Conservation (phyloP, 192 early-diverging fungal genomes). For the Coemansia guatemalensis region DNA sequence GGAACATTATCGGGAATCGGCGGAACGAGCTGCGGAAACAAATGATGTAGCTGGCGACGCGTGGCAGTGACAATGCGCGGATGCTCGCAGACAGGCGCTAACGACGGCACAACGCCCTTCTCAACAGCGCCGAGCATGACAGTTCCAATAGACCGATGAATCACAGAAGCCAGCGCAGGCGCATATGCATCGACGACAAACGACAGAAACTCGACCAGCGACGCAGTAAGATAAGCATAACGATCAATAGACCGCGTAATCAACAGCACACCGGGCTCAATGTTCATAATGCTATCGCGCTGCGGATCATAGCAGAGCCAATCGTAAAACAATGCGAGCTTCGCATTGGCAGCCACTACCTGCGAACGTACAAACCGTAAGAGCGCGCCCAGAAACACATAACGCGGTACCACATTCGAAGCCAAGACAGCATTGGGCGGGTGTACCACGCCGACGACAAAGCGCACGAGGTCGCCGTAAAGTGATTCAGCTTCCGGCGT, state of each 20-base stretch:
- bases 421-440: constrained; percentile 70
- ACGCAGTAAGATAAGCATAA: constrained; percentile 65
- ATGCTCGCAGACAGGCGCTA: constrained; percentile 51
- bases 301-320: constrained; percentile 73
- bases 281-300: constrained; percentile 69
- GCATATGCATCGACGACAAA: constrained; percentile 61
- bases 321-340: constrained; percentile 75
- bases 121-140: constrained; percentile 62
- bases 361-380: constrained; percentile 60
- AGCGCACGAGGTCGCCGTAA: constrained; percentile 69
- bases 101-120: constrained; percentile 60
- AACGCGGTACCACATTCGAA: constrained; percentile 70
- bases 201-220: constrained; percentile 68
- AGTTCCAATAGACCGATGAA: constrained; percentile 52
- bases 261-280: constrained; percentile 74
- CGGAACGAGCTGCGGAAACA: constrained; percentile 42
- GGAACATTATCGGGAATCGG: constrained; percentile 2
- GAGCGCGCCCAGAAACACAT: constrained; percentile 63
- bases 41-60: constrained; percentile 31
- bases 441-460: constrained; percentile 69
- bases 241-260: constrained; percentile 66
- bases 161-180: constrained; percentile 51
- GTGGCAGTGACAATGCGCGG: constrained; percentile 18
- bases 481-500: constrained; percentile 63
- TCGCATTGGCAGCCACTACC: constrained; percentile 63